Evolutionary conservation across 805 yeast species (phyloP).

Genomic region (Ogataea zsoltii): DNA sequence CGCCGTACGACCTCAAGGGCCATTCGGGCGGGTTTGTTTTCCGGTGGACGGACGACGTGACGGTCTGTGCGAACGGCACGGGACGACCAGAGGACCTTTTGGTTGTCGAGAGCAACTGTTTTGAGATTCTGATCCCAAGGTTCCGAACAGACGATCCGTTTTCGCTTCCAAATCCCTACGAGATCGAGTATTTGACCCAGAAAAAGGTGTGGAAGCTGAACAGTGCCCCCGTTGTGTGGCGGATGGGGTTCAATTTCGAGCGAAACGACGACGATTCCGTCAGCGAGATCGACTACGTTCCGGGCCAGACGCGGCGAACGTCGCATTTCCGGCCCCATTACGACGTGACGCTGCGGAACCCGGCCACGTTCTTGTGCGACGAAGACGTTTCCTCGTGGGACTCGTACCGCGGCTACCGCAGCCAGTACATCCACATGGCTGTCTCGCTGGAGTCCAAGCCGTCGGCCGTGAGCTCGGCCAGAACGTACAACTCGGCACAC

Average conservation of each 20-base stretch:
- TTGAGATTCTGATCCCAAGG: slow-evolving; percentile 57
- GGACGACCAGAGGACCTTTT: slow-evolving; percentile 51
- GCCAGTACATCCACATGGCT: slow-evolving; percentile 78
- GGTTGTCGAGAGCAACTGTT: slow-evolving; percentile 53
- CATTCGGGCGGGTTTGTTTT: slow-evolving; percentile 64
- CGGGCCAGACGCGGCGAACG: slow-evolving; percentile 41
- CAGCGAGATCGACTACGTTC: slow-evolving; percentile 33
- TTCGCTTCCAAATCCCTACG: slow-evolving; percentile 21
- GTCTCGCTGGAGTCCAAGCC: slow-evolving; percentile 49
- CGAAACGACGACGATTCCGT: slow-evolving; percentile 49
- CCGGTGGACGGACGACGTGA: slow-evolving; percentile 60
- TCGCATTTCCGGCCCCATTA: slow-evolving; percentile 58
- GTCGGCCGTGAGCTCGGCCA: slow-evolving; percentile 18
- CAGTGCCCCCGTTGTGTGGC: slow-evolving; percentile 73
- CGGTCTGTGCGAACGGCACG: slow-evolving; percentile 52
- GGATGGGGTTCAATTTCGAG: slow-evolving; percentile 72
- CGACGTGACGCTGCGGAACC: slow-evolving; percentile 57
- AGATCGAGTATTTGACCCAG: slow-evolving; percentile 39
- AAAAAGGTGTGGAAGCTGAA: slow-evolving; percentile 61
- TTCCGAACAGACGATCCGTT: slow-evolving; percentile 39
- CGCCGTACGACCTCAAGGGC: slow-evolving; percentile 61
- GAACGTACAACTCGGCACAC: slow-evolving; percentile 69
- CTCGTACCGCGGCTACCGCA: slow-evolving; percentile 77
- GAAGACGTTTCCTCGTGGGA: slow-evolving; percentile 59
- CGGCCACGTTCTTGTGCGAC: slow-evolving; percentile 39